These are phyloP conservation scores for Mytilinidion resinicola DNA, from an alignment of 495 filamentous ascomycete genomes.

Conservation along the genomic window DNA sequence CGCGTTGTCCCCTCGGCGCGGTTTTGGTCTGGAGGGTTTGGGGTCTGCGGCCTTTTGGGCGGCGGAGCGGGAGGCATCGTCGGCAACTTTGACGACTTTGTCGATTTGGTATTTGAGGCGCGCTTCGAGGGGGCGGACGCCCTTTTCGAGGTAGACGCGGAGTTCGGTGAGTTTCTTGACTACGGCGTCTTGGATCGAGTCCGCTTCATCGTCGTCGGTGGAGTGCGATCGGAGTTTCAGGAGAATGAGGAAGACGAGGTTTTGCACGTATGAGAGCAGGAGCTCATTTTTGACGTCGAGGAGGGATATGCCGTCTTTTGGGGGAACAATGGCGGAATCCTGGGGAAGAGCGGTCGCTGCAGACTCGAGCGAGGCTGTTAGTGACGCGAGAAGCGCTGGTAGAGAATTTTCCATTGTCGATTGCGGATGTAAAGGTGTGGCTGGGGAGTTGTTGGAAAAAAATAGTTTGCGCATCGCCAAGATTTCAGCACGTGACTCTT, in stretches of 20 bases:
- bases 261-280: constrained; percentile 90
- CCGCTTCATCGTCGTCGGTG: constrained; percentile 31
- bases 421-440: neutral
- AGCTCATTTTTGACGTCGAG: constrained; percentile 93
- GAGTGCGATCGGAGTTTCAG: constrained; percentile 61
- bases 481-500: constrained; percentile 3
- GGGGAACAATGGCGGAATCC: constrained; percentile 48
- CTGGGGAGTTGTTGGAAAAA: constrained; percentile 2
- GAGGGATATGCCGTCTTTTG: constrained; percentile 83
- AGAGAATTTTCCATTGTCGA: constrained; percentile 22
- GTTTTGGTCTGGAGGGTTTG: constrained; percentile 17
- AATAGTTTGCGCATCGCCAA: constrained; percentile 9
- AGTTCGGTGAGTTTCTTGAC: constrained; percentile 80
- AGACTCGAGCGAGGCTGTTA: constrained; percentile 27
- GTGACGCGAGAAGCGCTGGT: constrained; percentile 21
- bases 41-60: neutral
- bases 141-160: constrained; percentile 81
- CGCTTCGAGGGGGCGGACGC: constrained; percentile 80
- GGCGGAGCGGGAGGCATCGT: constrained; percentile 50
- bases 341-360: constrained; percentile 45
- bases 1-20: constrained; percentile 19
- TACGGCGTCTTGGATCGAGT: constrained; percentile 46
- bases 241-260: constrained; percentile 82
- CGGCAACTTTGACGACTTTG: constrained; percentile 80
- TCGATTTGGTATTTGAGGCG: constrained; percentile 86